phyloP scores from a whole-genome alignment of 257 asterid species.

The Solanum medicagineum region DNA sequence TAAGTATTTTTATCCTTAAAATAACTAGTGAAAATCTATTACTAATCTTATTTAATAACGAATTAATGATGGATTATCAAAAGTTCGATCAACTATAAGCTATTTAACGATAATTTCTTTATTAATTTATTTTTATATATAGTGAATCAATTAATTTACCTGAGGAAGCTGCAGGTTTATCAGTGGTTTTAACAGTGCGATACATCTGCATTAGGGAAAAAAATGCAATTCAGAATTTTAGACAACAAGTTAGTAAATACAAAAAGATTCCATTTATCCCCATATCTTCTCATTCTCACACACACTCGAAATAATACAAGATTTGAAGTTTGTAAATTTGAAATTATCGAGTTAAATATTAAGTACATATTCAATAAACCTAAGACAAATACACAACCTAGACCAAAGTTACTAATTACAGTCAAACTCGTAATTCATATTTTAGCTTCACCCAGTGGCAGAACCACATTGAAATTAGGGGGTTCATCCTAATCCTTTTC shows the following conservation, averaged over 20 bases:
- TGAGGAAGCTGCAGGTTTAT: slow-evolving; percentile 64
- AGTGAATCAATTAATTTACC: slow-evolving; percentile 17
- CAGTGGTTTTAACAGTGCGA: slow-evolving; percentile 79
- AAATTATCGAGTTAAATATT: neutral
- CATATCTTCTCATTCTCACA: neutral
- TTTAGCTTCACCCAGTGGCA: neutral
- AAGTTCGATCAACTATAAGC: neutral
- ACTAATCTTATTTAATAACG: neutral
- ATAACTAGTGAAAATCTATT: neutral
- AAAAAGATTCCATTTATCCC: neutral
- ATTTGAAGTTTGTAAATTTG: neutral
- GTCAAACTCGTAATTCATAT: neutral
- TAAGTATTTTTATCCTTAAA: neutral
- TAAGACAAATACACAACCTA: neutral
- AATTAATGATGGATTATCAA: neutral
- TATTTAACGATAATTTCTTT: neutral
- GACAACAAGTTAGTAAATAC: neutral
- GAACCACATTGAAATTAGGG: no score
- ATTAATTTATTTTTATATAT: neutral
- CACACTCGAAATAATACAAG: neutral
- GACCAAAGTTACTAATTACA: neutral
- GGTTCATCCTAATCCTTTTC: no score
- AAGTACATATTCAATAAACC: neutral
- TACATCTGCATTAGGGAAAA: slow-evolving; percentile 68
- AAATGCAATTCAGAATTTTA: neutral